A percentile compares a stretch with the other conserved stretches of the same genome.
Conservation (phyloP, 768 basidiomycete species). For the Amanita brunnescens region DNA sequence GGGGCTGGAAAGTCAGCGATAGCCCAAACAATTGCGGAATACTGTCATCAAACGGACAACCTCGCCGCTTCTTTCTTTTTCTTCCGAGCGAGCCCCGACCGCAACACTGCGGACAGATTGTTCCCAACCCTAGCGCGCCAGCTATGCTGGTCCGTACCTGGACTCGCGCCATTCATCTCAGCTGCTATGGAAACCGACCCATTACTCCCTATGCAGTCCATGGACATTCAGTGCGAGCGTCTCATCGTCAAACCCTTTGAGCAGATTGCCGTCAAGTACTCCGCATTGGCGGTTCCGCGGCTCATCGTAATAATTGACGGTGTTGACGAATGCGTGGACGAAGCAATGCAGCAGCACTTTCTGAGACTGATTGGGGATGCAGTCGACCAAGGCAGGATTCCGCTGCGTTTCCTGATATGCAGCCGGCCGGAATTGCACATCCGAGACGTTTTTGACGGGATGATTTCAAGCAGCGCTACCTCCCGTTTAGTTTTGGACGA, state of each 20-base stretch:
- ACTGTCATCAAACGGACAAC: not conserved
- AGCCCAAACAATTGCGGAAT: too few species aligned
- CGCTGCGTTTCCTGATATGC: constrained; percentile 21
- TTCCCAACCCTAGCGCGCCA: not conserved
- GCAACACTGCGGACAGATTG: not conserved
- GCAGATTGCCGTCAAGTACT: not conserved
- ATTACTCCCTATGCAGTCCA: not conserved
- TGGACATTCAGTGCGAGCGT: not conserved
- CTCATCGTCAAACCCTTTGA: not conserved
- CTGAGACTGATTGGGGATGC: constrained; percentile 14
- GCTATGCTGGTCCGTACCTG: not conserved
- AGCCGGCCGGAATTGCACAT: constrained; percentile 20
- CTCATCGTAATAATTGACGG: constrained; percentile 14
- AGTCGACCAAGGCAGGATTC: constrained; percentile 16
- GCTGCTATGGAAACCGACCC: not conserved
- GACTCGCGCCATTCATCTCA: not conserved
- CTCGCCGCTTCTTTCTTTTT: not conserved
- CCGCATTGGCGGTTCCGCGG: not conserved
- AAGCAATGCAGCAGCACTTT: constrained; percentile 7
- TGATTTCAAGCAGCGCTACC: too few species aligned
- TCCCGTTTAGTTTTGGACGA: not conserved
- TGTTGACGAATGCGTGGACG: constrained; percentile 13
- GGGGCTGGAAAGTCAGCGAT: too few species aligned
- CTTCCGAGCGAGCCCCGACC: too few species aligned
- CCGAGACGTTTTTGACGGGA: constrained; percentile 2